Evolutionary conservation across 2,329 filamentous ascomycete genomes (phyloP).

Genomic region (Coniella lustricola): DNA sequence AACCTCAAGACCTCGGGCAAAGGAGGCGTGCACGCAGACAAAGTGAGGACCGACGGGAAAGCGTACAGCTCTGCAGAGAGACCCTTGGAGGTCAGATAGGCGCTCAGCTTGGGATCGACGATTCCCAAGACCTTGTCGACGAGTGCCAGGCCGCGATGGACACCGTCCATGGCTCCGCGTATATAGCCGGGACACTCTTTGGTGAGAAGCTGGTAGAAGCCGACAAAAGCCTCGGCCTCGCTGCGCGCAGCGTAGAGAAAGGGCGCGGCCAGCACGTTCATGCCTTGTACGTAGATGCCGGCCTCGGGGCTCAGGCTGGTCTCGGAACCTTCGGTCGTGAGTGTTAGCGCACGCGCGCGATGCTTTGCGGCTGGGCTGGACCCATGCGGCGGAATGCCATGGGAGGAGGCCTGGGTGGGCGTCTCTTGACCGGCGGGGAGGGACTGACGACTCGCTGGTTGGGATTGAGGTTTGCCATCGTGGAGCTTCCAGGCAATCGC

Average conservation of each 20-base stretch:
- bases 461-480: slow-evolving; percentile 50
- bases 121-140: slow-evolving; percentile 90
- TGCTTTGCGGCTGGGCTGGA: slow-evolving; percentile 40
- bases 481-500: slow-evolving; percentile 91
- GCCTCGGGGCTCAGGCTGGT: slow-evolving; percentile 52
- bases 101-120: slow-evolving; percentile 80
- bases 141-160: slow-evolving; percentile 82
- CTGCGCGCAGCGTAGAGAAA: slow-evolving; percentile 92
- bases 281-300: slow-evolving; percentile 92
- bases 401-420: slow-evolving; percentile 23
- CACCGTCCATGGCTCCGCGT: slow-evolving; percentile 91
- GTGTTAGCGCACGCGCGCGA: slow-evolving; percentile 49
- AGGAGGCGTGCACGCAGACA: slow-evolving; percentile 93
- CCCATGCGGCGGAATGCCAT: slow-evolving; percentile 24
- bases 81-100: slow-evolving; percentile 77
- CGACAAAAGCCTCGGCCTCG: slow-evolving; percentile 88
- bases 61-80: slow-evolving; percentile 93
- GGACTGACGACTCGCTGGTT: slow-evolving; percentile 34
- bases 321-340: slow-evolving; percentile 60
- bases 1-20: slow-evolving; percentile 85
- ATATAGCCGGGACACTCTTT: slow-evolving; percentile 90
- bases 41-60: slow-evolving; percentile 87
- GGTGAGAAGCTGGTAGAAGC: slow-evolving; percentile 83
- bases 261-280: slow-evolving; percentile 95
- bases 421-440: slow-evolving; percentile 26